Evolutionary conservation across 305 asterid genomes (phyloP).

Genomic region (Withania somnifera): DNA sequence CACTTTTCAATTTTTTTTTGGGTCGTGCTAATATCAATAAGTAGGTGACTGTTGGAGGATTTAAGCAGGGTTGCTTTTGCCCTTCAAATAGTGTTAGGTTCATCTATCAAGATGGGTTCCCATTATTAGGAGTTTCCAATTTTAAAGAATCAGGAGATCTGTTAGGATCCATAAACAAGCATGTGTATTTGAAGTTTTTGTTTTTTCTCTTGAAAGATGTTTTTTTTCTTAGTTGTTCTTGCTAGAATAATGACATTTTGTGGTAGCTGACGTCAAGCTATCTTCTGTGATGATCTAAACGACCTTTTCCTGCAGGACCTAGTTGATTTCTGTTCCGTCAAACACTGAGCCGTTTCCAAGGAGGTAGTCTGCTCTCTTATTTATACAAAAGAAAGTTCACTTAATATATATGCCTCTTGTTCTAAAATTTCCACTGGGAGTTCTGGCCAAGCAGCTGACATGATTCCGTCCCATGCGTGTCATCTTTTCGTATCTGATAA

Average conservation of each 20-base stretch:
- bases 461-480: neutral
- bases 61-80: neutral
- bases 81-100: neutral
- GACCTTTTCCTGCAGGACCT: constrained; percentile 51
- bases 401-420: neutral
- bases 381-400: neutral
- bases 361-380: constrained; percentile 47
- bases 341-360: constrained; percentile 82
- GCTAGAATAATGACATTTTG: neutral
- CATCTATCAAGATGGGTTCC: neutral
- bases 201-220: neutral
- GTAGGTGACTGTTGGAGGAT: neutral
- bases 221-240: neutral
- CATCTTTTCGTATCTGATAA: neutral
- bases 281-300: constrained; percentile 2
- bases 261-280: neutral
- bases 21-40: too few species aligned
- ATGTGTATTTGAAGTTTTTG: neutral
- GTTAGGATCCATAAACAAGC: neutral
- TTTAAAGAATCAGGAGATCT: neutral
- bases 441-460: neutral
- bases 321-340: constrained; percentile 79
- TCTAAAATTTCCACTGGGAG: neutral
- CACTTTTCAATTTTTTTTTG: too few species aligned
- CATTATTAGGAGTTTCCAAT: neutral